Evolutionary conservation across 2,329 filamentous ascomycete species (phyloP).

Genomic region (Alternaria rosae): DNA sequence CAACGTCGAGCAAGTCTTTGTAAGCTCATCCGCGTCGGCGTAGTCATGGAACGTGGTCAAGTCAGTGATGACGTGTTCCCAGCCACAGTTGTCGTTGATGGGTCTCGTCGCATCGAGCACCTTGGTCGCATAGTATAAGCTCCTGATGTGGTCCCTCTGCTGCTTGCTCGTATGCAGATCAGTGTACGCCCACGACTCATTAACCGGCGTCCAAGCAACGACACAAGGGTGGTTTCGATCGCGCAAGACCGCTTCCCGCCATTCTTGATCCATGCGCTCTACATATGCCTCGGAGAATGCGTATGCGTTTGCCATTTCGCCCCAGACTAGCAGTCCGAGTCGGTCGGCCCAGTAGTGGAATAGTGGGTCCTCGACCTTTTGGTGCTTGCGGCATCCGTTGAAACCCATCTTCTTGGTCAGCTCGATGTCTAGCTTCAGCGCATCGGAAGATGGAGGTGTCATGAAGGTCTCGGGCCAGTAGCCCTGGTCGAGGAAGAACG

Average conservation of each 20-base stretch:
- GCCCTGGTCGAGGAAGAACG: constrained; percentile 67
- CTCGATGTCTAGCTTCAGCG: constrained; percentile 62
- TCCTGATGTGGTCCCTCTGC: constrained; percentile 70
- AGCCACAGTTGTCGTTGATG: constrained; percentile 75
- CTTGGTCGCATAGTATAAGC: constrained; percentile 71
- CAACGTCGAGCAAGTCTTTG: constrained; percentile 62
- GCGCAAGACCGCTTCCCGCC: constrained; percentile 67
- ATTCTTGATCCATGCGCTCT: constrained; percentile 69
- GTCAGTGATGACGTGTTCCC: constrained; percentile 72
- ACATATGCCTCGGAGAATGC: constrained; percentile 67
- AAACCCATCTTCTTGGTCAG: constrained; percentile 68
- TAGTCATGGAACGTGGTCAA: constrained; percentile 75
- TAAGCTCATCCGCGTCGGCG: constrained; percentile 63
- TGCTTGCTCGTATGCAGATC: constrained; percentile 63
- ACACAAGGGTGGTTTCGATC: constrained; percentile 72
- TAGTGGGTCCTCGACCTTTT: constrained; percentile 68
- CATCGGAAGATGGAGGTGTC: constrained; percentile 61
- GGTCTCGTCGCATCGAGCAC: constrained; percentile 68
- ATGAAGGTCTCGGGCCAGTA: constrained; percentile 69
- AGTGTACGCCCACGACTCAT: constrained; percentile 70
- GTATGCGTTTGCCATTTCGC: constrained; percentile 71
- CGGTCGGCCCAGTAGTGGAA: constrained; percentile 69
- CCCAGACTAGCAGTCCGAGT: constrained; percentile 69
- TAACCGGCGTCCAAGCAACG: constrained; percentile 72
- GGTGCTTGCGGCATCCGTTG: constrained; percentile 71